Percentiles rank a stretch among this genome's conserved stretches.
Conservation (phyloP, 2,329 filamentous ascomycete genomes). For the Aspergillus latus region DNA sequence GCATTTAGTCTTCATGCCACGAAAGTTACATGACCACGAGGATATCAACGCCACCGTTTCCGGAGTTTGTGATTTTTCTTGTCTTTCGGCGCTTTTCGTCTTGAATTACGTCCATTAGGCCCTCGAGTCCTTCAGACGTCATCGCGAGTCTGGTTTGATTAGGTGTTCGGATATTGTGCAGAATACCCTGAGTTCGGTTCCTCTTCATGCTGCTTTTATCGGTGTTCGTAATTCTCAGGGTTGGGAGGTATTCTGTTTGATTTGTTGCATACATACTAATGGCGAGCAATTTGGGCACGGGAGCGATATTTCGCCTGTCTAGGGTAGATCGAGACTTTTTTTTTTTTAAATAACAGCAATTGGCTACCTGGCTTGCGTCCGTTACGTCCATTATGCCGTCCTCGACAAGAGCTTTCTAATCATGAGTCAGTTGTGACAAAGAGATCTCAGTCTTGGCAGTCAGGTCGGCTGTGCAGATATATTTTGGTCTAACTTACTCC, state of each 20-base stretch:
- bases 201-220: not conserved
- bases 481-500: not conserved
- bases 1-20: conserved; percentile 17
- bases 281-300: not conserved
- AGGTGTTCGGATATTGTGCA: not conserved
- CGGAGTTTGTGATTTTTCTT: conserved; percentile 1
- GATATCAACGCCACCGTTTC: conserved; percentile 4
- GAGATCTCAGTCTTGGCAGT: not conserved
- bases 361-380: not conserved
- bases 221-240: not conserved
- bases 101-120: not conserved
- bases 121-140: not conserved
- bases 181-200: not conserved
- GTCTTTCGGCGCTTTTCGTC: not conserved
- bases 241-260: conserved; percentile 3
- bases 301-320: not conserved
- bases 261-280: not conserved
- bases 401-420: not conserved
- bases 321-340: not conserved
- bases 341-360: not conserved
- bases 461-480: not conserved
- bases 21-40: conserved; percentile 13
- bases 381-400: not conserved
- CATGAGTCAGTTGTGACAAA: conserved; percentile 1
- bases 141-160: not conserved